Evolutionary conservation across 1,284 basidiomycete species (phyloP), one percentile per base, ranked within the genome.

Genomic region (Rhodotorula sp.): DNA sequence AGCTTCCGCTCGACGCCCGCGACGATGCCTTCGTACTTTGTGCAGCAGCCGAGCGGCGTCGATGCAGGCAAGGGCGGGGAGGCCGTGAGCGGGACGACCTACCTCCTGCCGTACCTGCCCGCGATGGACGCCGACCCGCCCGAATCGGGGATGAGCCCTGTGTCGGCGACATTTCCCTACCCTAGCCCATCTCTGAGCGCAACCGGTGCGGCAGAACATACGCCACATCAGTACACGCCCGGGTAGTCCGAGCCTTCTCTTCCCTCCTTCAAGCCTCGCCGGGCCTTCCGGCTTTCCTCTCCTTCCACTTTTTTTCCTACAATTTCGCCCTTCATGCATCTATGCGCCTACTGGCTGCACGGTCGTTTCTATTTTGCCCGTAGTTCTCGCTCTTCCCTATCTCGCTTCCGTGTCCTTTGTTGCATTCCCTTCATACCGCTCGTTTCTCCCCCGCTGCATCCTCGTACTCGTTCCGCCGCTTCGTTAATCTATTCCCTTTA

Each of bases 1-100:
- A 68, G 62, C 44, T 64, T 65, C 42, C 67, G 68, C 49, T 76
- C 74, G 50, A 61, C 66, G 57, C 72, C 74, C 17, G 57, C 52
- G 12, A 57, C 60, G 1, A 70, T 72, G 45, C 73, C 70, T 10
- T 65, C 67, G 4, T 71, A 74, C 56, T 67, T 74, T 48, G 59
- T 54, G 19, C 27, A 55, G n/a, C 59, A 27, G 42, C 45, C 46
- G 9, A 46, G 54, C 27, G 46, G 46, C 23, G 53, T 17, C 8
- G 21, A 14, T 2, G 27, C 25, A 12, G 60, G 12, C 13, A 48
- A 34, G 34, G 60, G 34, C 25, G 27, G 25, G 13, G 27, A 25
- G 10, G 46, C 9, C 19, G 59, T 13, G 17, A 49, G 46, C 48
- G 59, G 19, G 16, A 52, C 34, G 53, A 61, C 58, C n/a, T 61